Evolutionary conservation across 345 rosid species (phyloP).

Genomic region (Brassica cretica): DNA sequence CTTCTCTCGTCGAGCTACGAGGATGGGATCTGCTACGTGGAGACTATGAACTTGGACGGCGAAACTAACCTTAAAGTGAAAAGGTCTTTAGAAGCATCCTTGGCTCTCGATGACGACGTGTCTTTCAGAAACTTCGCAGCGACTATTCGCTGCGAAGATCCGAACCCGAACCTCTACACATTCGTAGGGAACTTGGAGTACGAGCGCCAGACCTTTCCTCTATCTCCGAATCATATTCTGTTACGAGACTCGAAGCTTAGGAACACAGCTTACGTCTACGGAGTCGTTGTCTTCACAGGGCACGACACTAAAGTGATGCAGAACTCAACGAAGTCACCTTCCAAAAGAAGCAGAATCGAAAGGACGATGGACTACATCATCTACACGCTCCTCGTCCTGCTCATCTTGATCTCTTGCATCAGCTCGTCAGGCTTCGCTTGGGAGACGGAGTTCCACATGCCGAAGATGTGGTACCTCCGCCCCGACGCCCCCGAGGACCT

Average conservation of each 20-base stretch:
- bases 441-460: constrained; percentile 72
- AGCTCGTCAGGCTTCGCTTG: constrained; percentile 90
- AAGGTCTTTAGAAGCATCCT: constrained; percentile 71
- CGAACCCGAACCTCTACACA: constrained; percentile 89
- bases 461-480: constrained; percentile 78
- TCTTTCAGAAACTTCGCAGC: constrained; percentile 63
- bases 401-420: constrained; percentile 64
- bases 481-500: constrained; percentile 51
- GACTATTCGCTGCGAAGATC: constrained; percentile 82
- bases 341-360: constrained; percentile 85
- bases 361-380: constrained; percentile 90
- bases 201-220: constrained; percentile 58
- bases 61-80: constrained; percentile 95
- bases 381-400: constrained; percentile 74
- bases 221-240: constrained; percentile 87
- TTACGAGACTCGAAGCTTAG: constrained; percentile 97
- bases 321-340: constrained; percentile 83
- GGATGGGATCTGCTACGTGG: constrained; percentile 96
- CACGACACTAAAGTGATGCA: constrained; percentile 96
- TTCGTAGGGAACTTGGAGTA: constrained; percentile 81
- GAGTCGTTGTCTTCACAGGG: constrained; percentile 85
- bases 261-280: constrained; percentile 77
- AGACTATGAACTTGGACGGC: constrained; percentile 98
- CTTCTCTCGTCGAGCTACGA: constrained; percentile 86
- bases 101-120: constrained; percentile 63